These are phyloP conservation scores for Kwoniella newhampshirensis DNA, from an alignment of 768 basidiomycete genomes.

Conservation along the genomic window DNA sequence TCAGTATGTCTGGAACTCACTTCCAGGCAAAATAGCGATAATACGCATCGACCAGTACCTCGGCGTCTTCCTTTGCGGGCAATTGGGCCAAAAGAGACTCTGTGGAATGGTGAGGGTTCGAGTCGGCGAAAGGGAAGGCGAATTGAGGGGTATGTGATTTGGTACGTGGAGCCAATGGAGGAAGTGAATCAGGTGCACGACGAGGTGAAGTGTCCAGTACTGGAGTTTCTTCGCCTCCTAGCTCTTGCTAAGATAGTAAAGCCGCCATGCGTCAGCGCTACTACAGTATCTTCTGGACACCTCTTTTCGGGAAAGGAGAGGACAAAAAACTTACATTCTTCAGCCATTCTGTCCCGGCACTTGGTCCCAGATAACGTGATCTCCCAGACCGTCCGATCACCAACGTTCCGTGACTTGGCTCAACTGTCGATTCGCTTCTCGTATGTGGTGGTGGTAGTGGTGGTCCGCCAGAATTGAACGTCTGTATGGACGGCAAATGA, in stretches of 20 bases:
- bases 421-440: conserved; percentile 4
- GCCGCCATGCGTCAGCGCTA: no score
- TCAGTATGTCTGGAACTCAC: conserved; percentile 16
- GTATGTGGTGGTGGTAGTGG: no score
- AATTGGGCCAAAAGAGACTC: conserved; percentile 10
- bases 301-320: no score
- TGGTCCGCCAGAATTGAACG: background rate
- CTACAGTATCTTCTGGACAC: no score
- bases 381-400: conserved; percentile 23
- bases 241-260: conserved; percentile 29
- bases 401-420: conserved; percentile 30
- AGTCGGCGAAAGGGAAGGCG: conserved; percentile 18
- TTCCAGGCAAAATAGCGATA: conserved; percentile 33
- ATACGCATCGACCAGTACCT: conserved; percentile 22
- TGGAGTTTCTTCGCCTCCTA: conserved; percentile 3
- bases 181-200: no score
- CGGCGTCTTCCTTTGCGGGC: conserved; percentile 25
- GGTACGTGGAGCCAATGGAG: background rate
- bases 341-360: conserved; percentile 34
- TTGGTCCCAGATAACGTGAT: conserved; percentile 33
- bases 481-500: background rate
- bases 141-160: background rate
- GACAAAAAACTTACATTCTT: conserved; percentile 26
- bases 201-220: background rate
- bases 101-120: background rate